Percentiles rank a stretch among this genome's conserved stretches.
phyloP scores from a whole-genome alignment of 192 early-diverging fungal genomes.

The Podila minutissima region DNA sequence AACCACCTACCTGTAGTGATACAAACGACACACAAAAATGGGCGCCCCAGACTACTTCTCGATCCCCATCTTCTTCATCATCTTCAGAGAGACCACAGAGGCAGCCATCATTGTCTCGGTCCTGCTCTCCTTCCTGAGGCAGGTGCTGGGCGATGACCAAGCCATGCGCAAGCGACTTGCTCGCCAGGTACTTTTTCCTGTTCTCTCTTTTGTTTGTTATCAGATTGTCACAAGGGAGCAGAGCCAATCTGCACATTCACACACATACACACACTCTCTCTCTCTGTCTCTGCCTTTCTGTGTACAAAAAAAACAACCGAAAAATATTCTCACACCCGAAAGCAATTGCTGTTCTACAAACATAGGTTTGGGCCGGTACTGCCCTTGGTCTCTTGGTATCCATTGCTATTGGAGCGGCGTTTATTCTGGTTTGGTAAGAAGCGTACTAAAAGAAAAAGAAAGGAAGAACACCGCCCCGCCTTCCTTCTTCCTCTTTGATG shows the following conservation, averaged over 20 bases:
- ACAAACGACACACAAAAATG: slow-evolving; percentile 1
- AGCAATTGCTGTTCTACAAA: slow-evolving; percentile 29
- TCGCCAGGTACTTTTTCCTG: slow-evolving; percentile 26
- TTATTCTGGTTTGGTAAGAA: slow-evolving; percentile 82
- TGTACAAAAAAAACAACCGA: slow-evolving; percentile 29
- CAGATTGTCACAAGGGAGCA: neutral
- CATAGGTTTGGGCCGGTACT: slow-evolving; percentile 83
- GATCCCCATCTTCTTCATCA: slow-evolving; percentile 77
- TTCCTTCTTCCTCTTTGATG: neutral
- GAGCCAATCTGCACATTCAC: neutral
- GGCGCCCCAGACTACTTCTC: slow-evolving; percentile 35
- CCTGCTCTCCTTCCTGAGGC: slow-evolving; percentile 73
- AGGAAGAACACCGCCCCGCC: neutral
- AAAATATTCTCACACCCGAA: neutral
- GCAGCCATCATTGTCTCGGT: slow-evolving; percentile 89
- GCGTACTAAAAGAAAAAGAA: neutral
- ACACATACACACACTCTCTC: slow-evolving; percentile 16
- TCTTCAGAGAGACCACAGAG: slow-evolving; percentile 87
- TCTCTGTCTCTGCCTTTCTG: slow-evolving; percentile 44
- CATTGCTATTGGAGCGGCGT: slow-evolving; percentile 74
- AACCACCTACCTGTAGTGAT: too few relatives aligned
- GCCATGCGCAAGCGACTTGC: slow-evolving; percentile 26
- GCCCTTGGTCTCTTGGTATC: slow-evolving; percentile 69
- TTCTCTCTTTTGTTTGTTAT: neutral
- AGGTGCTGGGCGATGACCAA: slow-evolving; percentile 20